phyloP scores from a whole-genome alignment of 1,284 basidiomycete genomes.

The Ganoderma resinaceum region DNA sequence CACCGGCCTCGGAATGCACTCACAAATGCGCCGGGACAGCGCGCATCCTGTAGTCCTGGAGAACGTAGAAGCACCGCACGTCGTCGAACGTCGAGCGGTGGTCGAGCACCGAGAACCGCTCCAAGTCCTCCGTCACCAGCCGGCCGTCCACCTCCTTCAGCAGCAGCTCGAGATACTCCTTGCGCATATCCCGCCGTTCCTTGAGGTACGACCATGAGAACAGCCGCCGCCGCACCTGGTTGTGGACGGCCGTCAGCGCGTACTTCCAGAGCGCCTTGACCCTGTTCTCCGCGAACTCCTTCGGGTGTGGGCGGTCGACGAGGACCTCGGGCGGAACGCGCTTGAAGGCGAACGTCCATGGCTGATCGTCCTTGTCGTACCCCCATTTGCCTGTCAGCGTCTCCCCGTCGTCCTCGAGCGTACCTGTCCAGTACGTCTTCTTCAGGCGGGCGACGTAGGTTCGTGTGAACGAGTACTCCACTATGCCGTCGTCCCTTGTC shows the following conservation, averaged over 20 bases:
- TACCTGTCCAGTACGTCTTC: slow-evolving; percentile 15
- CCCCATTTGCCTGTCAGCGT: slow-evolving; percentile 25
- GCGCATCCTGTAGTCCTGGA: slow-evolving; percentile 9
- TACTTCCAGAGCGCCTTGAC: slow-evolving; percentile 20
- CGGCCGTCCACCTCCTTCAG: slow-evolving; percentile 12
- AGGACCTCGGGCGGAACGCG: slow-evolving; percentile 19
- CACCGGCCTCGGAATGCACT: neutral
- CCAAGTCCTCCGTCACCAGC: slow-evolving; percentile 15
- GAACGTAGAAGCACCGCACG: slow-evolving; percentile 12
- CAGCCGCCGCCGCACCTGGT: slow-evolving; percentile 18
- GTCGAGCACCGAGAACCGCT: slow-evolving; percentile 17
- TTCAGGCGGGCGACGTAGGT: slow-evolving; percentile 17
- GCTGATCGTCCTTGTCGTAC: slow-evolving; percentile 6
- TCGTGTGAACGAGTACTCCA: slow-evolving; percentile 21
- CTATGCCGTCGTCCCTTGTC: slow-evolving; percentile 2
- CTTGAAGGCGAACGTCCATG: slow-evolving; percentile 18
- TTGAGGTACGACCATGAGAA: slow-evolving; percentile 26
- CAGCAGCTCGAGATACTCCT: slow-evolving; percentile 17
- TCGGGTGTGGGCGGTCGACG: slow-evolving; percentile 12
- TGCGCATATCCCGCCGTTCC: slow-evolving; percentile 16
- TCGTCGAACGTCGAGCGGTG: slow-evolving; percentile 14
- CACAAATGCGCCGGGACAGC: slow-evolving; percentile 6
- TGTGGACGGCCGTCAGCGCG: slow-evolving; percentile 10
- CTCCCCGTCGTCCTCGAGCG: slow-evolving; percentile 18
- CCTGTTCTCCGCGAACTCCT: slow-evolving; percentile 5